phyloP scores from a whole-genome alignment of 352 stramenopile species.

The Phytophthora aleatoria region DNA sequence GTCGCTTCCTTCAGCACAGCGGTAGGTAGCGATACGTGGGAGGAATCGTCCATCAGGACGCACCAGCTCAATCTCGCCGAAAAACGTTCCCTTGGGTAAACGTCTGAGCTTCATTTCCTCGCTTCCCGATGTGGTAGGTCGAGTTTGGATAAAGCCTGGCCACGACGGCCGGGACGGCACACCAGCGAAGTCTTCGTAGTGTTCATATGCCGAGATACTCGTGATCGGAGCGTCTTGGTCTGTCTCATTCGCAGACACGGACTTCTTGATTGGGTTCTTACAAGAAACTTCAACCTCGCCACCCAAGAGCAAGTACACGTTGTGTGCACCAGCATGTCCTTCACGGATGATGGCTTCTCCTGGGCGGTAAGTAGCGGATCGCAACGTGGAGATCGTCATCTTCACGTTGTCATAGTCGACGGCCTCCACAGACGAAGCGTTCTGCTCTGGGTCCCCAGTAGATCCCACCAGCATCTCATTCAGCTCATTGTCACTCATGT shows the following conservation, averaged over 20 bases:
- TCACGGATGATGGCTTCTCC: constrained; percentile 81
- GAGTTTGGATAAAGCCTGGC: constrained; percentile 28
- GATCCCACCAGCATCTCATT: constrained; percentile 86
- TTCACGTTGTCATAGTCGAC: constrained; percentile 85
- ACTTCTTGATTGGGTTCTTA: constrained; percentile 71
- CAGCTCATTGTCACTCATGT: constrained; percentile 75
- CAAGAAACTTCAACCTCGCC: constrained; percentile 81
- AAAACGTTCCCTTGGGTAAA: constrained; percentile 76
- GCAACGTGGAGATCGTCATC: constrained; percentile 80
- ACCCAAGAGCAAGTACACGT: constrained; percentile 81
- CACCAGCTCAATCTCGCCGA: constrained; percentile 81
- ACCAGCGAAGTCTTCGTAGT: constrained; percentile 40
- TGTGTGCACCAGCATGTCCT: constrained; percentile 65
- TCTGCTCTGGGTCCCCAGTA: constrained; percentile 75
- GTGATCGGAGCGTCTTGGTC: constrained; percentile 25
- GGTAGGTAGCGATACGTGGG: constrained; percentile 75
- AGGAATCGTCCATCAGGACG: constrained; percentile 69
- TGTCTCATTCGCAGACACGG: constrained; percentile 6
- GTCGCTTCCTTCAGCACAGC: constrained; percentile 46
- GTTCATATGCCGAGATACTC: constrained; percentile 27
- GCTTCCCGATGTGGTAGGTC: constrained; percentile 16
- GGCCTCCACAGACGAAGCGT: constrained; percentile 47
- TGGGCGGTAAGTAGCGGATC: constrained; percentile 64
- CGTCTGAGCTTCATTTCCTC: constrained; percentile 66
- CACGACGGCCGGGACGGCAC: constrained; percentile 33